phyloP scores from a whole-genome alignment of 371 early-diverging fungal species.

The Mucor racemosus region DNA sequence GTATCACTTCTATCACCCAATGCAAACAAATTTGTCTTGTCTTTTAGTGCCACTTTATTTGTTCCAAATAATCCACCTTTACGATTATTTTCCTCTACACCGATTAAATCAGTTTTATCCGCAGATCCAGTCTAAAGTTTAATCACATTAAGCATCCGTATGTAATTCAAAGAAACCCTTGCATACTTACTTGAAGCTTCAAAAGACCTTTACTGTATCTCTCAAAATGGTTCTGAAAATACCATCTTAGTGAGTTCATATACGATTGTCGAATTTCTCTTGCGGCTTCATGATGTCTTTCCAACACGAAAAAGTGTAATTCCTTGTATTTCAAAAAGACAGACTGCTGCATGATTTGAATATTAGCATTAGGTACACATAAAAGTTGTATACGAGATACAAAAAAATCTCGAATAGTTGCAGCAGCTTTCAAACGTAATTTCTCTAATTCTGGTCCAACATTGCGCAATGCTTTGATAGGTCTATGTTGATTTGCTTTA shows the following conservation, averaged over 20 bases:
- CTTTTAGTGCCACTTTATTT: conserved; percentile 59
- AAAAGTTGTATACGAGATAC: conserved; percentile 82
- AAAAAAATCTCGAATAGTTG: conserved; percentile 86
- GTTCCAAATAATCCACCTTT: conserved; percentile 70
- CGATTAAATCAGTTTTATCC: conserved; percentile 84
- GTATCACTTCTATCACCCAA: conserved; percentile 76
- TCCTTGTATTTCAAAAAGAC: conserved; percentile 87
- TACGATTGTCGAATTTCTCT: conserved; percentile 85
- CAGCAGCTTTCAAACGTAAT: conserved; percentile 78
- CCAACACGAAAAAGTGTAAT: conserved; percentile 85
- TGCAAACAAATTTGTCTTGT: conserved; percentile 78
- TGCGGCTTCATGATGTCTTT: conserved; percentile 89
- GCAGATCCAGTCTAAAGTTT: conserved; percentile 65
- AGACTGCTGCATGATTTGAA: conserved; percentile 89
- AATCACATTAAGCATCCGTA: not conserved
- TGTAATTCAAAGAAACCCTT: not conserved
- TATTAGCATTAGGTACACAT: conserved; percentile 87
- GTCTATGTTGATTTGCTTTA: conserved; percentile 62
- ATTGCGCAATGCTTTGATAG: conserved; percentile 76
- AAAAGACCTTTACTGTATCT: conserved; percentile 77
- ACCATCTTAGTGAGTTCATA: conserved; percentile 80
- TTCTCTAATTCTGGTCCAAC: conserved; percentile 91
- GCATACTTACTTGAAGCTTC: conserved; percentile 69
- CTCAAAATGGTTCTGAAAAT: conserved; percentile 88
- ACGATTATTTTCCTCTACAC: conserved; percentile 76